Evolutionary conservation across 192 early-diverging fungal genomes (phyloP).

Genomic region (Backusella circina): DNA sequence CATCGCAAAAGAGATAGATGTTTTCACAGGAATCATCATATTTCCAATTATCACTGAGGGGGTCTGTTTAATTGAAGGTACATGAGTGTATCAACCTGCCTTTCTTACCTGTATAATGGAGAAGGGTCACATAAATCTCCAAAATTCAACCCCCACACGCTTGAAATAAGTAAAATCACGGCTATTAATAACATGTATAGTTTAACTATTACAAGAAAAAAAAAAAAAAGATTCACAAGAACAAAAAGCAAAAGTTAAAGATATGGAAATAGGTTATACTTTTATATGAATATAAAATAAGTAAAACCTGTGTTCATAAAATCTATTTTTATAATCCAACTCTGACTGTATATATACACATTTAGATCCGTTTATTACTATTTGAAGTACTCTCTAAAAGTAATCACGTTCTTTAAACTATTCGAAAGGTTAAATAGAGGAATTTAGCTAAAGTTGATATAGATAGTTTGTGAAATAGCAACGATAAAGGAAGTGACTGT

Average conservation of each 20-base stretch:
- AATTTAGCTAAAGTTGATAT: background rate
- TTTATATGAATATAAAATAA: background rate
- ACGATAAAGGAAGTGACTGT: background rate
- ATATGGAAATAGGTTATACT: background rate
- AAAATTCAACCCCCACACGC: background rate
- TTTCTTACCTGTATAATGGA: conserved; percentile 25
- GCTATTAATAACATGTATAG: background rate
- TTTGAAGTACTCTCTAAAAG: conserved; percentile 55
- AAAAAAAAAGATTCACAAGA: background rate
- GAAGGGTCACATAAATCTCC: conserved; percentile 23
- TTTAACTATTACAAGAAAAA: background rate
- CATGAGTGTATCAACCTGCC: background rate
- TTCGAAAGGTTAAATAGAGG: background rate
- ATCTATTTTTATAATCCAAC: conserved; percentile 2
- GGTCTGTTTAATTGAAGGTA: background rate
- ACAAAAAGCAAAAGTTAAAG: background rate
- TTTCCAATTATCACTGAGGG: conserved; percentile 15
- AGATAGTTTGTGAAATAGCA: background rate
- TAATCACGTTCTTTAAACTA: conserved; percentile 11
- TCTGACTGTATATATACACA: conserved; percentile 5
- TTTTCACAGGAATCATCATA: conserved; percentile 30
- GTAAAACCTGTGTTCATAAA: background rate
- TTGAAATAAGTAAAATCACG: background rate
- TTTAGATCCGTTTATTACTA: conserved; percentile 50
- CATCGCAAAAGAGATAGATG: conserved; percentile 28